Base-by-base conservation (phyloP, 352 stramenopile species). In the Pythium angustatum region DNA sequence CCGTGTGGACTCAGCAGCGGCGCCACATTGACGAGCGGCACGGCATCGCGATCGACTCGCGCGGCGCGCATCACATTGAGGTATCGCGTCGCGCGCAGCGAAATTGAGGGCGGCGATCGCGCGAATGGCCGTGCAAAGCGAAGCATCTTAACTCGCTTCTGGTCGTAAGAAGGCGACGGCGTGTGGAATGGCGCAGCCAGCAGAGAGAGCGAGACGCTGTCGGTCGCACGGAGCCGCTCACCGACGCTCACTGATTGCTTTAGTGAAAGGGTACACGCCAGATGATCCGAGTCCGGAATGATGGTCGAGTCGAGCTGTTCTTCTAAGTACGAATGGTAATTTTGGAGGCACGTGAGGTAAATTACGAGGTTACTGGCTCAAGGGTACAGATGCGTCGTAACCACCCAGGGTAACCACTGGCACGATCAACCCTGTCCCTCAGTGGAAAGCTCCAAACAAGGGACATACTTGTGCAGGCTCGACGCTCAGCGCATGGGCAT, bases 1-100 rank as follows among this genome's bases (percentile, higher is more conserved):
- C 69, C 33, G 2, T 48, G 17, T 15, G 54, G 8, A 28, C 28
- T 26, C 50, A 93, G 65, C 22, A 93, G 64, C 36, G 82, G 80
- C 26, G 77, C 68, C 11, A 93, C 81, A 53, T 93, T 75, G 27
- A 93, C 81, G 44, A 93, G 72, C 49, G 84, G 84, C 44, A 93
- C 62, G 33, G 81, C 62, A 36, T 77, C 65, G 33, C 74, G 66
- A 33, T 72, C 75, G 40, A 89, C 68, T 58, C 85, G 84, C 12
- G 64, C 58, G 31, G 82, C 82, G 12, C 56, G 73, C 79, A 91
- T 87, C 19, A 78, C 78, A 27, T 34, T 40, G 9, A 53, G 30
- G 14, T 36, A 24, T 22, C 61, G 51, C 41, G 65, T 41, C 21
- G 69, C 70, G 21, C 71, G 65, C 41, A 60, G 26, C 17, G 54